A percentile compares a stretch with the other conserved stretches of the same genome.
These are phyloP conservation scores for Fusarium sororula DNA, from an alignment of 2,329 filamentous ascomycete genomes.

Conservation along the genomic window DNA sequence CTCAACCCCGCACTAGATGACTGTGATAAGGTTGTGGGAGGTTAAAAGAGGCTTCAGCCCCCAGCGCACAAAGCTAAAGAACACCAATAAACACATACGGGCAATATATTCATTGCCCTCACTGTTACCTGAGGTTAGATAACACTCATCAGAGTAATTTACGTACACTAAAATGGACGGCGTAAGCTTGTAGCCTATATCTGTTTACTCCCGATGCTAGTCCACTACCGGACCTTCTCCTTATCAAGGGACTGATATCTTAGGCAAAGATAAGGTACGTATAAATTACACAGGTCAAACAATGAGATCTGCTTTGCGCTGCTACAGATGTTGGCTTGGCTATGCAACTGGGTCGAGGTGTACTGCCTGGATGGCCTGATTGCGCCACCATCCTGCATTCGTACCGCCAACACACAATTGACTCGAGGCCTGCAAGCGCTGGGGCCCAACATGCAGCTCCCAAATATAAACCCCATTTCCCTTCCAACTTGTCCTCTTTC, in stretches of 20 bases:
- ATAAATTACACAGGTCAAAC: accelerated
- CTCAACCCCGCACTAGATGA: not conserved
- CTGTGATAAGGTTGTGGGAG: too few species aligned
- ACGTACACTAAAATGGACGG: accelerated
- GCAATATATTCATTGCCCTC: too few species aligned
- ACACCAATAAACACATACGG: too few species aligned
- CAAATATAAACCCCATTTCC: not conserved
- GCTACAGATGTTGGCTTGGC: not conserved
- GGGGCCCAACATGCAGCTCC: not conserved
- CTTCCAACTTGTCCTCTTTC: too few species aligned
- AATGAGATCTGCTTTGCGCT: accelerated
- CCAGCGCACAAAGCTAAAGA: too few species aligned
- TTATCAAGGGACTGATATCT: too few species aligned
- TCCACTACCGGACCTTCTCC: not conserved
- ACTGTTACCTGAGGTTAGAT: too few species aligned
- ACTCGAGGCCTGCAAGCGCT: not conserved
- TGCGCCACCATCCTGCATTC: not conserved
- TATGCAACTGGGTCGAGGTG: not conserved
- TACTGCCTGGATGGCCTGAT: not conserved
- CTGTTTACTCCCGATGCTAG: not conserved
- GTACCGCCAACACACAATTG: not conserved
- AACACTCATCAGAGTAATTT: accelerated
- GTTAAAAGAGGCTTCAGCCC: too few species aligned
- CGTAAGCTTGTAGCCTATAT: not conserved
- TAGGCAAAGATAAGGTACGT: not conserved